Percentiles rank a stretch among this genome's conserved stretches.
Evolutionary conservation across 371 early-diverging fungal genomes (phyloP).

Genomic region (Fennellomyces sp.): DNA sequence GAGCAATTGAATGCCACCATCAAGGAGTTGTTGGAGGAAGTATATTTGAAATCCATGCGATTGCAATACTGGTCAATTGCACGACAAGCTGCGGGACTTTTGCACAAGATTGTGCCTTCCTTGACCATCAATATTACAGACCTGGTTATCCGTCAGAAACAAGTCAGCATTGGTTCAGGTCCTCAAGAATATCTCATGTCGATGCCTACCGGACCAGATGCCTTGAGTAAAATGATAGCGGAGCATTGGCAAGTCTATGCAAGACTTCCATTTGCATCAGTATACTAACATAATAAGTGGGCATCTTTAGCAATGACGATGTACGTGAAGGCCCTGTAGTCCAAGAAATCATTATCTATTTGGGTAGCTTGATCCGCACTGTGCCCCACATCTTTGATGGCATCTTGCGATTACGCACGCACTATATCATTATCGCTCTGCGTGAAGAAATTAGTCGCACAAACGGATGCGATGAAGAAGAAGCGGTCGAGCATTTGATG

Average conservation of each 20-base stretch:
- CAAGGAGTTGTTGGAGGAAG: conserved; percentile 73
- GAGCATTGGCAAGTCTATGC: conserved; percentile 45
- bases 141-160: conserved; percentile 80
- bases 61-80: conserved; percentile 81
- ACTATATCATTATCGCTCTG: conserved; percentile 82
- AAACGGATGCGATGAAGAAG: conserved; percentile 75
- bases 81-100: conserved; percentile 82
- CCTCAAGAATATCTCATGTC: conserved; percentile 66
- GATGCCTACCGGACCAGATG: conserved; percentile 72
- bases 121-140: conserved; percentile 85
- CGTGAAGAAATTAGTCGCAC: conserved; percentile 83
- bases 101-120: conserved; percentile 74
- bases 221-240: conserved; percentile 67
- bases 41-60: conserved; percentile 77
- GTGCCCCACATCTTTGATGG: conserved; percentile 79
- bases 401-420: conserved; percentile 81
- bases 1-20: conserved; percentile 60
- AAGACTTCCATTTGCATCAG: background rate
- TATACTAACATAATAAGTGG: no score
- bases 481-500: conserved; percentile 82
- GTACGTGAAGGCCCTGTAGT: conserved; percentile 85
- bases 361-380: conserved; percentile 77
- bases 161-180: conserved; percentile 80
- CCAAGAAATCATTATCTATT: conserved; percentile 81
- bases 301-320: conserved; percentile 59